phyloP scores from a whole-genome alignment of 305 asterid species.

The Fraxinus dipetala region DNA sequence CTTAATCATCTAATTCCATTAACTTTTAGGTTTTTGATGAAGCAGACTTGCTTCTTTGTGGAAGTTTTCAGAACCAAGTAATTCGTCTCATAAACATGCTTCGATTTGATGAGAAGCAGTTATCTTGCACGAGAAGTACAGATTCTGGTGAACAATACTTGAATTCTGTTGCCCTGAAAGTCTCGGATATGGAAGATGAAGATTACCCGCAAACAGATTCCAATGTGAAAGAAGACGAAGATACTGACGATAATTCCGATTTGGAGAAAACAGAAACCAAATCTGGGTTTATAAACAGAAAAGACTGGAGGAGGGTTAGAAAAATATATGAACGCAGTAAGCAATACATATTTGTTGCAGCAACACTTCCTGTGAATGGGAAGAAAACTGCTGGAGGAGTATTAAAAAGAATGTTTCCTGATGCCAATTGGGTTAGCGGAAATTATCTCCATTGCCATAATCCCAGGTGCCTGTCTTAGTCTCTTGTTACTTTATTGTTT shows the following conservation, averaged over 20 bases:
- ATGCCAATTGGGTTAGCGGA: slow-evolving; percentile 84
- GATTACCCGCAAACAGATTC: slow-evolving; percentile 36
- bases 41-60: slow-evolving; percentile 94
- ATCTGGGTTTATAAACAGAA: slow-evolving; percentile 38
- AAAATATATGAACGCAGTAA: slow-evolving; percentile 72
- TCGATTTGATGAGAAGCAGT: slow-evolving; percentile 90
- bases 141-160: slow-evolving; percentile 28
- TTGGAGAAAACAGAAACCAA: slow-evolving; percentile 33
- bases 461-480: slow-evolving; percentile 59
- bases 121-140: slow-evolving; percentile 46
- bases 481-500: slow-evolving; percentile 2
- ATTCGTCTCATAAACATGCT: slow-evolving; percentile 83
- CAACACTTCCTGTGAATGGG: slow-evolving; percentile 92
- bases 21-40: slow-evolving; percentile 82
- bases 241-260: slow-evolving; percentile 31
- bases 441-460: slow-evolving; percentile 84
- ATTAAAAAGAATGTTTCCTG: slow-evolving; percentile 82
- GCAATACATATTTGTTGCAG: slow-evolving; percentile 94
- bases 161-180: slow-evolving; percentile 24
- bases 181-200: slow-evolving; percentile 39
- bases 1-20: slow-evolving; percentile 11
- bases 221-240: slow-evolving; percentile 39
- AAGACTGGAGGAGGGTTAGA: slow-evolving; percentile 86
- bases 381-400: slow-evolving; percentile 89
- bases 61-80: slow-evolving; percentile 95